Conservation (phyloP, 1,284 basidiomycete genomes). For the Pseudozyma pruni region DNA sequence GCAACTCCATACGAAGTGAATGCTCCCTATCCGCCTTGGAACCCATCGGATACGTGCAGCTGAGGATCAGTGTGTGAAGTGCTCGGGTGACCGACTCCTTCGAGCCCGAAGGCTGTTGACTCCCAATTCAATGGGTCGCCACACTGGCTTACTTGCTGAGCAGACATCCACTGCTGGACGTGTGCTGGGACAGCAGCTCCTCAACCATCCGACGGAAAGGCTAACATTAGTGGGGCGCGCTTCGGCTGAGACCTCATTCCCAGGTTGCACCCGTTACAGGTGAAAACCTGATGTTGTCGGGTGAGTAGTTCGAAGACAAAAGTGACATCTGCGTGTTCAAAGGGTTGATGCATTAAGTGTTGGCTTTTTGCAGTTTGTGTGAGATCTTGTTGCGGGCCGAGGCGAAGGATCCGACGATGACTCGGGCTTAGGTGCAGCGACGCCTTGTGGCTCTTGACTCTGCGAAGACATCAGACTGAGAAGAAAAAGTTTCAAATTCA, state of each 20-base stretch:
- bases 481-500: too few relatives aligned
- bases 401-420: too few relatives aligned
- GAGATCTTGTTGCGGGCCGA: too few relatives aligned
- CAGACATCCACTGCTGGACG: constrained; percentile 51
- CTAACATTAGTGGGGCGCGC: constrained; percentile 55
- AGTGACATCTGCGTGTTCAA: constrained; percentile 4
- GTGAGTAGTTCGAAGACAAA: too few relatives aligned
- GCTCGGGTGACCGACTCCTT: constrained; percentile 57
- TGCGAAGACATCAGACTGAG: too few relatives aligned
- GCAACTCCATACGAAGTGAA: constrained; percentile 35
- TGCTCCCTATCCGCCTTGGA: constrained; percentile 55
- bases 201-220: constrained; percentile 56
- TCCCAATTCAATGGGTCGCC: constrained; percentile 40
- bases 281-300: not conserved
- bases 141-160: constrained; percentile 53
- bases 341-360: not conserved
- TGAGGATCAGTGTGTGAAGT: constrained; percentile 55
- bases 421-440: too few relatives aligned
- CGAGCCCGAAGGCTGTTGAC: constrained; percentile 47
- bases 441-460: too few relatives aligned
- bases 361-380: too few relatives aligned
- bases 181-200: constrained; percentile 42
- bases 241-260: constrained; percentile 53
- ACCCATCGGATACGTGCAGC: constrained; percentile 54
- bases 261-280: constrained; percentile 52